These are phyloP conservation scores for Globisporangium iwayamae DNA, from an alignment of 352 stramenopile species.

Conservation along the genomic window DNA sequence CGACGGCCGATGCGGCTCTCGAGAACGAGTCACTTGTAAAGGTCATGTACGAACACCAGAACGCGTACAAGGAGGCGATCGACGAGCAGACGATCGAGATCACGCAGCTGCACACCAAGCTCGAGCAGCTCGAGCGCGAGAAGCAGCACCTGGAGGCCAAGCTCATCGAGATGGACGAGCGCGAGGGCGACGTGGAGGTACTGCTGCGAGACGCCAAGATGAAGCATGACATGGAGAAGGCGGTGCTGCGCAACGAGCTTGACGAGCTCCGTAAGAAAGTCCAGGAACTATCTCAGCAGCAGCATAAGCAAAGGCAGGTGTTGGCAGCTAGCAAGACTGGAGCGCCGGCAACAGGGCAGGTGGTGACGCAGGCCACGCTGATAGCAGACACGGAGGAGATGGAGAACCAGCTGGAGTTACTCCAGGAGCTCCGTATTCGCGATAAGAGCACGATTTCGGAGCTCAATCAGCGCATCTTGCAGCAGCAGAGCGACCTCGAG, in stretches of 20 bases:
- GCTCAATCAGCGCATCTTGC: conserved; percentile 48
- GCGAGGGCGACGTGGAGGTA: conserved; percentile 51
- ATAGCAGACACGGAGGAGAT: conserved; percentile 32
- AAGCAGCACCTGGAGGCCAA: conserved; percentile 56
- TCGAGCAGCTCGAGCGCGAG: conserved; percentile 49
- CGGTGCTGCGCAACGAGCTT: conserved; percentile 37
- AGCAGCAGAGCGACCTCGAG: conserved; percentile 59
- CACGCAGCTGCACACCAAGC: conserved; percentile 46
- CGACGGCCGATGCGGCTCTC: conserved; percentile 31
- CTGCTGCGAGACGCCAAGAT: conserved; percentile 39
- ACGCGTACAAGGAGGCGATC: conserved; percentile 45
- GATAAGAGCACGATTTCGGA: conserved; percentile 60
- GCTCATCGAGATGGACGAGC: conserved; percentile 75
- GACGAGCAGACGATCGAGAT: conserved; percentile 72
- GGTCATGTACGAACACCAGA: conserved; percentile 49
- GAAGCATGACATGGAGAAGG: conserved; percentile 58
- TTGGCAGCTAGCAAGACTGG: background rate
- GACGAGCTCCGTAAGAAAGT: conserved; percentile 38
- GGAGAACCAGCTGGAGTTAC: conserved; percentile 51
- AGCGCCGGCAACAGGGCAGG: background rate
- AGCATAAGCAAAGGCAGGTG: conserved; percentile 32
- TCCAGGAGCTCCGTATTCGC: conserved; percentile 64
- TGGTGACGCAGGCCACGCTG: background rate
- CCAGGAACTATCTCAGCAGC: conserved; percentile 26
- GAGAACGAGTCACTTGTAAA: conserved; percentile 44